phyloP scores from a whole-genome alignment of 768 basidiomycete genomes.

The Rickenella mellea region DNA sequence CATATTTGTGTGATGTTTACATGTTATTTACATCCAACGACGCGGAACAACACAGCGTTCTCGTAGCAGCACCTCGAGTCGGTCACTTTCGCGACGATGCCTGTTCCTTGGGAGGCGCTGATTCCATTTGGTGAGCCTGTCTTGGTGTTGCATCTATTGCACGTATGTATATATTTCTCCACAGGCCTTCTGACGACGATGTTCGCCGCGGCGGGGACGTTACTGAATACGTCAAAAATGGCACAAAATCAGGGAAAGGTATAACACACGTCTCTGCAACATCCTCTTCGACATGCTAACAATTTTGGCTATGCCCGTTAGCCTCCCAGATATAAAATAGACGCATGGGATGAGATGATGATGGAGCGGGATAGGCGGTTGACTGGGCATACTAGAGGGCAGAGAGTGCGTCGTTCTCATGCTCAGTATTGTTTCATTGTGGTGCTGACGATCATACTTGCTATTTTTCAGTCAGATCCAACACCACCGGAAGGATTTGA shows the following conservation, averaged over 20 bases:
- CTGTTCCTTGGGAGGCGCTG: slow-evolving; percentile 94
- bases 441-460: not conserved
- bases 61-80: not conserved
- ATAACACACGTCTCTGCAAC: slow-evolving; percentile 5
- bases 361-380: slow-evolving; percentile 83
- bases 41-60: not conserved
- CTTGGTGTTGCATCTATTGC: not conserved
- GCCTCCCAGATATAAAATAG: slow-evolving; percentile 79
- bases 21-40: not conserved
- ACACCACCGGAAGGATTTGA: slow-evolving; percentile 60
- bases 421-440: not conserved
- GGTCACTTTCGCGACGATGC: slow-evolving; percentile 46
- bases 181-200: slow-evolving; percentile 75
- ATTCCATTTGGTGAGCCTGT: slow-evolving; percentile 75
- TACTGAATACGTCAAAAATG: slow-evolving; percentile 68
- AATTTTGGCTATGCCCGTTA: slow-evolving; percentile 19
- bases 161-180: slow-evolving; percentile 8
- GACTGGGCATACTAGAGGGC: slow-evolving; percentile 81
- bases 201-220: slow-evolving; percentile 88
- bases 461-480: slow-evolving; percentile 45
- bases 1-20: not conserved
- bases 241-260: slow-evolving; percentile 92
- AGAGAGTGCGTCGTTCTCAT: slow-evolving; percentile 49
- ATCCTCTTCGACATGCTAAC: not conserved
- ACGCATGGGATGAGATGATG: slow-evolving; percentile 94